Evolutionary conservation across 139 green algal species (phyloP).

Genomic region (Chlorella sorokiniana): DNA sequence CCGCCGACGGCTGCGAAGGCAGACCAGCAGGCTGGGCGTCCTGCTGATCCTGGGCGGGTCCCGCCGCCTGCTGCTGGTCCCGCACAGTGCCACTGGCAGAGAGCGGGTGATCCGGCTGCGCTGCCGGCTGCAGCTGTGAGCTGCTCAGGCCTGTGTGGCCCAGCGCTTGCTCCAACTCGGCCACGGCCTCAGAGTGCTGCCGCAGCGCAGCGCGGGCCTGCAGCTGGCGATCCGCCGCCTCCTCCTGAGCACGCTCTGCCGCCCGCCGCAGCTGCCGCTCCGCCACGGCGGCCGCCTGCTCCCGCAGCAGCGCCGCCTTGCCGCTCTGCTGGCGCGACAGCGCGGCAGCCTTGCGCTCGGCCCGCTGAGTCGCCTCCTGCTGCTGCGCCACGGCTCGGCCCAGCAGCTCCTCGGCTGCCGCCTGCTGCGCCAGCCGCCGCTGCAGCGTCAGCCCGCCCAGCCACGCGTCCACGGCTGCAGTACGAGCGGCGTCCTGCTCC

Average conservation of each 20-base stretch:
- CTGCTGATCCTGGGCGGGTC: background rate
- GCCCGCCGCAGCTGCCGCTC: background rate
- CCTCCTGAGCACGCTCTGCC: constrained; percentile 5
- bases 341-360: background rate
- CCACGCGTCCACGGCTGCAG: constrained; percentile 13
- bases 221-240: constrained; percentile 6
- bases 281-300: constrained; percentile 2
- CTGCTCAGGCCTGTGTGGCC: background rate
- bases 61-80: background rate
- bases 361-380: background rate
- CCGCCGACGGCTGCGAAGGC: too few species aligned
- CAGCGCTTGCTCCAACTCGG: constrained; percentile 15
- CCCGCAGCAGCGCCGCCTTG: constrained; percentile 12
- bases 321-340: background rate
- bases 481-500: constrained; percentile 10
- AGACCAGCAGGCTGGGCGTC: background rate
- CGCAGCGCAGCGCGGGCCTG: constrained; percentile 6
- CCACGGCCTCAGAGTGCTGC: constrained; percentile 22
- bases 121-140: background rate
- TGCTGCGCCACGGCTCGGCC: background rate
- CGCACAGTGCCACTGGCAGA: background rate
- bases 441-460: constrained; percentile 12
- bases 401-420: background rate
- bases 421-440: constrained; percentile 20
- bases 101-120: background rate